These are phyloP conservation scores for Huntiella decipiens DNA, from an alignment of 2,329 filamentous ascomycete genomes.

Conservation along the genomic window DNA sequence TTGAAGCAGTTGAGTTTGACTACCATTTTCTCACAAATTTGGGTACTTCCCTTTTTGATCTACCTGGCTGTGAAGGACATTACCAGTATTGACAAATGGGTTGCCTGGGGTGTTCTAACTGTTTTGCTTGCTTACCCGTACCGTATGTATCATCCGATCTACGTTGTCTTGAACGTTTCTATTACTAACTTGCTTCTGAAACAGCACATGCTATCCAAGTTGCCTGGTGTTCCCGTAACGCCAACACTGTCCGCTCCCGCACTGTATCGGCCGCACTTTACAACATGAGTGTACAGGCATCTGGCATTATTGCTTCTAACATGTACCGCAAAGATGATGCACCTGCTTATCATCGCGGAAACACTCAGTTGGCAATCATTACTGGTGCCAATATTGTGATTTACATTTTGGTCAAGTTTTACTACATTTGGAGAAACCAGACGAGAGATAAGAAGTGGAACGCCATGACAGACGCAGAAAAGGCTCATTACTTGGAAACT, in stretches of 20 bases:
- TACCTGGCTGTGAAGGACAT: constrained; percentile 22
- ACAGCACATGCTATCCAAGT: constrained; percentile 34
- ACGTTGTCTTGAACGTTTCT: neutral
- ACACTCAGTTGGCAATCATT: constrained; percentile 30
- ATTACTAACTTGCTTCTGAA: constrained; percentile 10
- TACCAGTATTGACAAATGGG: constrained; percentile 17
- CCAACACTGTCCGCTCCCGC: constrained; percentile 37
- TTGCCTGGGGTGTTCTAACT: constrained; percentile 19
- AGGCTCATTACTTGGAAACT: constrained; percentile 17
- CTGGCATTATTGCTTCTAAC: constrained; percentile 18
- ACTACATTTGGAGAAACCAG: constrained; percentile 31
- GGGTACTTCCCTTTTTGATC: constrained; percentile 33
- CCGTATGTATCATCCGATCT: constrained; percentile 12
- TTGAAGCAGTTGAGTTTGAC: constrained; percentile 24
- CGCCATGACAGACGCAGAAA: constrained; percentile 24
- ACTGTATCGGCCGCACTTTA: constrained; percentile 39
- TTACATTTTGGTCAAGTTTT: constrained; percentile 30
- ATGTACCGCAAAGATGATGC: constrained; percentile 25
- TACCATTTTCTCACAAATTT: constrained; percentile 28
- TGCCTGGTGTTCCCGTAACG: constrained; percentile 37
- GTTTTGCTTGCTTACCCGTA: constrained; percentile 20
- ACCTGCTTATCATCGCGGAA: constrained; percentile 22
- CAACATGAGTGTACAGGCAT: constrained; percentile 25
- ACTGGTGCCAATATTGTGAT: constrained; percentile 28
- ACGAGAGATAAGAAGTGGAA: constrained; percentile 26